A percentile compares a stretch with the other conserved stretches of the same genome.
These are phyloP conservation scores for Pholiota conissans DNA, from an alignment of 768 basidiomycete genomes.

Conservation along the genomic window DNA sequence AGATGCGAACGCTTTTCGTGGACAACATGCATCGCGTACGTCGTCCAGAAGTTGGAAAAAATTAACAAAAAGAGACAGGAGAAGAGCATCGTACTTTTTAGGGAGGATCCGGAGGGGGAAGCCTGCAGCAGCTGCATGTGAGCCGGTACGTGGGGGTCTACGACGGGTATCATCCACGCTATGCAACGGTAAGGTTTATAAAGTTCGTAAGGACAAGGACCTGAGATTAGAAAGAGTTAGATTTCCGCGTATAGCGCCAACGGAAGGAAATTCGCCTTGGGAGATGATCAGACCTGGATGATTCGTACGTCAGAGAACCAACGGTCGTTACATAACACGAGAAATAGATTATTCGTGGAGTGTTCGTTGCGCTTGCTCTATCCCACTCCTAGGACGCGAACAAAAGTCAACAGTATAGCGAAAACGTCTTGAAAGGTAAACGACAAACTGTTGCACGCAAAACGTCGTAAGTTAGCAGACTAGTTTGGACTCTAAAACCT, in stretches of 20 bases:
- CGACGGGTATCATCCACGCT: background rate
- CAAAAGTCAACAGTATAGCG: too few species aligned
- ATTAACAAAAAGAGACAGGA: constrained; percentile 12
- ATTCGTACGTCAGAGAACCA: background rate
- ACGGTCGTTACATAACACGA: background rate
- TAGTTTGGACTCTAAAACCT: too few species aligned
- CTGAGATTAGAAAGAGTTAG: background rate
- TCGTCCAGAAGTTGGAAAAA: background rate
- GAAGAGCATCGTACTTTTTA: background rate
- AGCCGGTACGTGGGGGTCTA: background rate
- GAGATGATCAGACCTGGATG: background rate
- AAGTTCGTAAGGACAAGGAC: too few species aligned
- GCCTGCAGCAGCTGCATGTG: background rate
- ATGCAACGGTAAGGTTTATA: too few species aligned
- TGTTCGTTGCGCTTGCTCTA: too few species aligned
- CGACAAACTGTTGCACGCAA: too few species aligned
- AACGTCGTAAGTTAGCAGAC: too few species aligned
- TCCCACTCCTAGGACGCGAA: too few species aligned
- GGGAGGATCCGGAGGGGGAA: background rate
- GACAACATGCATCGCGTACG: constrained; percentile 37
- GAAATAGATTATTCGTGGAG: too few species aligned
- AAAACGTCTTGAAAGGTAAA: too few species aligned
- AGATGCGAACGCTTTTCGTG: constrained; percentile 38
- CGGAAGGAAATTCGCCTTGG: background rate
- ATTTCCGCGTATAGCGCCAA: background rate